Base-by-base conservation (phyloP, 2,329 filamentous ascomycete species). In the Ophiostoma piceae region DNA sequence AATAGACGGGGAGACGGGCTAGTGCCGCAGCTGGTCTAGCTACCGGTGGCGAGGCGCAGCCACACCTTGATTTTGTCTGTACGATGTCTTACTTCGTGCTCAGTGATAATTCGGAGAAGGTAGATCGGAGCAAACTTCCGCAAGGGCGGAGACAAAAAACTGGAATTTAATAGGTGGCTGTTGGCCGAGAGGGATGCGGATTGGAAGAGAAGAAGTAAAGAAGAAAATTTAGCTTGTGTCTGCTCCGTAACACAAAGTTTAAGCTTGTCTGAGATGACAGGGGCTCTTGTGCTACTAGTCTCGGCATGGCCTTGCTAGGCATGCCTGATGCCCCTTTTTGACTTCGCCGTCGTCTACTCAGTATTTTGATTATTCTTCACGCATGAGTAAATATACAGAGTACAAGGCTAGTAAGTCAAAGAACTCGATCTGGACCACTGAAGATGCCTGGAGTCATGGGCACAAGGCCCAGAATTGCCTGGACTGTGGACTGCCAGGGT, bases 221-320 rank as follows among this genome's bases (percentile, higher is more conserved):
- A 11, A 54, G 47, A 54, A 54, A 54, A 54, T 8, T n/a, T 16
- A 54, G 47, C 5, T 11, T n/a, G 47, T 54, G 47, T 54, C 47
- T 22, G 47, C 47, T 54, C 47, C n/a, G 51, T 11, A 57, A 22
- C 8, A 12, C 16, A 41, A 41, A 47, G 43, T 57, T 57, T 57
- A 57, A 57, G n/a, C 51, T 57, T 26, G 51, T 26, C 51, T 29
- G 22, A 26, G 51, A 26, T 57, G 51, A 57, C 51, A 57, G 22
- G 51, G 51, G 51, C 26, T 26, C 22, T 11, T 57, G 51, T 57
- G 51, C 22, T 57, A 14, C n/a, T 57, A 57, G 51, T 57, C 51
- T 57, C 51, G 51, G 51, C 60, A n/a, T 35, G 60, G 60, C 60
- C 60, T 37, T 64, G 60, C 35, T 64, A 16, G 26, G 57, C 26